Conservation (phyloP, 2,329 filamentous ascomycete genomes). For the Colletotrichum kahawae region DNA sequence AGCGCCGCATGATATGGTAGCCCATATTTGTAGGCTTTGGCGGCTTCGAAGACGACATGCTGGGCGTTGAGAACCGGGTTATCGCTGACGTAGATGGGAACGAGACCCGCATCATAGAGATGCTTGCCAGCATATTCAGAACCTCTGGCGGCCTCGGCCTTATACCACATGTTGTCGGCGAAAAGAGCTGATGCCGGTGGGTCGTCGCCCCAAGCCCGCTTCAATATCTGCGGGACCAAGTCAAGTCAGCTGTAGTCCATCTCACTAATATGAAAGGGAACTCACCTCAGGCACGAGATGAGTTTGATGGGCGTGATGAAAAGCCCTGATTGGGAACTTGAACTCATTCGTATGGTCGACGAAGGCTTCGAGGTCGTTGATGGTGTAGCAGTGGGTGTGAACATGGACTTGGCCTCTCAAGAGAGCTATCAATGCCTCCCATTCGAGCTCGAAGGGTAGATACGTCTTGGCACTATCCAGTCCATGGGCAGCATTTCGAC, state of each 20-base stretch:
- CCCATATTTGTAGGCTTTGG: conserved; percentile 64
- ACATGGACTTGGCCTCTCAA: conserved; percentile 71
- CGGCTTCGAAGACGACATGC: conserved; percentile 70
- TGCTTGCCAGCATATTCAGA: conserved; percentile 71
- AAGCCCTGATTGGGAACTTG: conserved; percentile 67
- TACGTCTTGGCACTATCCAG: conserved; percentile 58
- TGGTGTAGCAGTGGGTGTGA: conserved; percentile 75
- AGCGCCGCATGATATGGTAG: conserved; percentile 65
- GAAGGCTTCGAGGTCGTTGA: conserved; percentile 72
- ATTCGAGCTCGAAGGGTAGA: conserved; percentile 65
- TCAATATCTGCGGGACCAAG: conserved; percentile 48
- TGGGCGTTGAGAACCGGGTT: conserved; percentile 75
- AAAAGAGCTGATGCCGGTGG: conserved; percentile 66
- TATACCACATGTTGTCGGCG: conserved; percentile 77
- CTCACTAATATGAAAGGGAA: background rate
- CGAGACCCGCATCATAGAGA: conserved; percentile 68
- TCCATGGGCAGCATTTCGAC: conserved; percentile 57
- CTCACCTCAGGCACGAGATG: conserved; percentile 67
- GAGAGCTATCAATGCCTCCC: conserved; percentile 67
- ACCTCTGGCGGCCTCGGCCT: conserved; percentile 68
- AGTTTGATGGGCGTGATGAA: conserved; percentile 74
- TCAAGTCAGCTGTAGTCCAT: background rate
- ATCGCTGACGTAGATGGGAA: conserved; percentile 70
- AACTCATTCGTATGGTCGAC: conserved; percentile 76
- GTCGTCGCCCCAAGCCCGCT: conserved; percentile 58